These are phyloP conservation scores for Coniochaeta sp. DNA, from an alignment of 2,329 filamentous ascomycete genomes.

Conservation along the genomic window DNA sequence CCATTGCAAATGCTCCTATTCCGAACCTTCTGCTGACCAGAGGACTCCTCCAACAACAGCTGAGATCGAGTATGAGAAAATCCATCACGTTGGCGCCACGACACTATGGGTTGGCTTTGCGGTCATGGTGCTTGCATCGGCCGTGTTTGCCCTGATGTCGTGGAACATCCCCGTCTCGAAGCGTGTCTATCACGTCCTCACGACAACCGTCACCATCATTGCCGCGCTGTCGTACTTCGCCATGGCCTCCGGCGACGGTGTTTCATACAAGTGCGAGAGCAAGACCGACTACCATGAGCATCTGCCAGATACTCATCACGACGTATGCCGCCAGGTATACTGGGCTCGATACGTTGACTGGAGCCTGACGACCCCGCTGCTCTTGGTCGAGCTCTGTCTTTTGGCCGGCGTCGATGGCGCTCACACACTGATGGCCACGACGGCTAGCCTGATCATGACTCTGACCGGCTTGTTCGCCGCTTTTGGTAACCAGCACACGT, in stretches of 20 bases:
- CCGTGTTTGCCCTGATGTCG: slow-evolving; percentile 62
- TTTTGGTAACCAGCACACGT: slow-evolving; percentile 46
- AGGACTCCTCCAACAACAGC: background rate
- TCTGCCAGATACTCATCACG: slow-evolving; percentile 56
- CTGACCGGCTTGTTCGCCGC: slow-evolving; percentile 65
- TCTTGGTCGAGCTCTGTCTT: slow-evolving; percentile 66
- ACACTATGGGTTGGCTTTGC: slow-evolving; percentile 63
- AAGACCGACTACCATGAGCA: slow-evolving; percentile 51
- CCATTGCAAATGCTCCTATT: too few relatives aligned
- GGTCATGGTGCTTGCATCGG: slow-evolving; percentile 65
- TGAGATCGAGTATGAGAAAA: slow-evolving; percentile 14
- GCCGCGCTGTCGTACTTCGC: slow-evolving; percentile 77
- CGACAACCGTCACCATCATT: slow-evolving; percentile 66
- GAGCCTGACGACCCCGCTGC: slow-evolving; percentile 66
- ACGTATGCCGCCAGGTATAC: slow-evolving; percentile 64
- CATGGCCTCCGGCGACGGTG: slow-evolving; percentile 70
- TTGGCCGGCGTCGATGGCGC: slow-evolving; percentile 68
- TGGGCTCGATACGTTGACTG: slow-evolving; percentile 82
- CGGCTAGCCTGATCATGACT: slow-evolving; percentile 66
- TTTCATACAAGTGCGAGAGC: slow-evolving; percentile 48
- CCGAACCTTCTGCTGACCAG: background rate
- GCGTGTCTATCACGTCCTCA: slow-evolving; percentile 72
- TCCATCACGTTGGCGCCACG: slow-evolving; percentile 18
- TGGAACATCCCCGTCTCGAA: slow-evolving; percentile 66
- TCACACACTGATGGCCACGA: slow-evolving; percentile 60